These are phyloP conservation scores for Psilocybe mexicana DNA, from an alignment of 1,284 basidiomycete species.

Conservation along the genomic window DNA sequence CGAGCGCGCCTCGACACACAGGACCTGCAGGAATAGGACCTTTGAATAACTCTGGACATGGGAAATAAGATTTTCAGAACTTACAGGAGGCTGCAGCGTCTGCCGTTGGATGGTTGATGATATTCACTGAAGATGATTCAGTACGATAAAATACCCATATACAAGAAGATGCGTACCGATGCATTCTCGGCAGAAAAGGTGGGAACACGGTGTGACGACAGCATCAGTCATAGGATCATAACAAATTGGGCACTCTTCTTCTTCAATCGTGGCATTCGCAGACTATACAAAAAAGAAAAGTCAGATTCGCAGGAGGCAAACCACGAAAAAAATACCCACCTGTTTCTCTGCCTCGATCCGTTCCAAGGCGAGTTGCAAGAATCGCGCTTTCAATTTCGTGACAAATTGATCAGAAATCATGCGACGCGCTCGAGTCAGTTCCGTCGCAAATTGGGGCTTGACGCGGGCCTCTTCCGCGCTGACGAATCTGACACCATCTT, in stretches of 20 bases:
- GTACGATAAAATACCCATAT: not conserved
- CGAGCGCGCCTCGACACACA: constrained; percentile 46
- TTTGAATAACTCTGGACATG: not conserved
- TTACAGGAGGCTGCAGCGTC: constrained; percentile 43
- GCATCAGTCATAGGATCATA: constrained; percentile 48
- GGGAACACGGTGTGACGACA: constrained; percentile 49
- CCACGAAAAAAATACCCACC: constrained; percentile 31
- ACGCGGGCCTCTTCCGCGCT: constrained; percentile 37
- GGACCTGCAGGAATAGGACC: constrained; percentile 39
- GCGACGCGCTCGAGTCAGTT: constrained; percentile 45
- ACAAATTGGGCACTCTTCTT: constrained; percentile 57
- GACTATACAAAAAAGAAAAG: constrained; percentile 33
- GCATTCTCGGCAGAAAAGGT: constrained; percentile 54
- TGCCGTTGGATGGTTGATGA: constrained; percentile 35
- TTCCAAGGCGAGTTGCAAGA: constrained; percentile 38
- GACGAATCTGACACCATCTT: constrained; percentile 42
- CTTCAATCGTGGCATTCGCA: constrained; percentile 44
- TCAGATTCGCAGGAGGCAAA: not conserved
- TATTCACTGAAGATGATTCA: constrained; percentile 32
- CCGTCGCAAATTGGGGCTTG: constrained; percentile 34
- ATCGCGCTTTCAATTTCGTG: constrained; percentile 43
- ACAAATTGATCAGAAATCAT: constrained; percentile 51
- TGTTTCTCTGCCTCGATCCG: constrained; percentile 51
- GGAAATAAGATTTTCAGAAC: constrained; percentile 13
- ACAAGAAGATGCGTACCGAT: constrained; percentile 35